These are phyloP conservation scores for Asterochloris erici DNA, from an alignment of 139 green algal species.

Conservation along the genomic window DNA sequence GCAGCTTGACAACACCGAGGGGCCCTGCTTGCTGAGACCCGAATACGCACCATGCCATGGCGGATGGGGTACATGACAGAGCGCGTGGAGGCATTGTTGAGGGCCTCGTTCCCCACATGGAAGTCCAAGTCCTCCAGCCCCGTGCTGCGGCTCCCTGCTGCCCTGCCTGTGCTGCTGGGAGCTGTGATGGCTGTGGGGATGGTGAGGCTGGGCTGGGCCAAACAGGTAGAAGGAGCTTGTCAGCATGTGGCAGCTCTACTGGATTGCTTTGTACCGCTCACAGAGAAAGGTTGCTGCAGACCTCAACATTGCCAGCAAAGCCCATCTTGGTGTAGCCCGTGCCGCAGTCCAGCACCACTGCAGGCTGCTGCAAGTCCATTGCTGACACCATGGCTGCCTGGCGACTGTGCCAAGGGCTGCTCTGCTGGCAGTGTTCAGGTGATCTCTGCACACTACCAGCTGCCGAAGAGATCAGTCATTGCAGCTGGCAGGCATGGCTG, in stretches of 20 bases:
- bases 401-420: no score
- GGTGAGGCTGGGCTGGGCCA: slow-evolving; percentile 49
- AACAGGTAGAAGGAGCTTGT: no score
- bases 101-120: slow-evolving; percentile 55
- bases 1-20: no score
- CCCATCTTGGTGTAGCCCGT: slow-evolving; percentile 73
- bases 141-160: background rate
- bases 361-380: slow-evolving; percentile 27
- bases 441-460: no score
- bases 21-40: background rate
- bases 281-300: background rate
- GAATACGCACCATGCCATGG: slow-evolving; percentile 38
- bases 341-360: slow-evolving; percentile 70
- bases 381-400: no score
- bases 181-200: slow-evolving; percentile 57
- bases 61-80: slow-evolving; percentile 55
- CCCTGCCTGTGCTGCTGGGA: background rate
- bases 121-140: slow-evolving; percentile 64
- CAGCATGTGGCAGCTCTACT: background rate
- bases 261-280: background rate
- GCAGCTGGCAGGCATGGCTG: no score
- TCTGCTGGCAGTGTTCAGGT: no score
- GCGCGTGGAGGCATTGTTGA: slow-evolving; percentile 26
- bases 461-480: no score
- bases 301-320: slow-evolving; percentile 58